Conservation (phyloP, 1,139 yeast species). For the Pichia sp. region DNA sequence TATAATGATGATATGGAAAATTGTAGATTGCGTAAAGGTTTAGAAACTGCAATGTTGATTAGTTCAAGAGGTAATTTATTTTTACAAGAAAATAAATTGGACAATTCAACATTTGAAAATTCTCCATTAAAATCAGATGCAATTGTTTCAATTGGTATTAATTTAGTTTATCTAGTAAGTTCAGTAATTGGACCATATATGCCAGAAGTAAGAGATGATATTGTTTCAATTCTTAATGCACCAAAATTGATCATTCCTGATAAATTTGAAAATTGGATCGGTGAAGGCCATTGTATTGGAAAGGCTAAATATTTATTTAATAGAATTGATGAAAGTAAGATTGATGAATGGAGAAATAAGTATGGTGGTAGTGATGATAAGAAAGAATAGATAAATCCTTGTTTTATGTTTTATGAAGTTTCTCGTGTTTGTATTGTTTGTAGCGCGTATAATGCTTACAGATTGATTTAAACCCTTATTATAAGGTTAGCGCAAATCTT, state of each 20-base stretch:
- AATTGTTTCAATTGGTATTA: conserved; percentile 86
- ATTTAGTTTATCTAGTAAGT: conserved; percentile 75
- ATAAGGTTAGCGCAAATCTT: no score
- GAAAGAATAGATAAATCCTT: neutral
- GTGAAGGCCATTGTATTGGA: conserved; percentile 81
- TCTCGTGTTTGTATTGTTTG: neutral
- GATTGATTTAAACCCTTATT: no score
- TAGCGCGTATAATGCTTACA: no score
- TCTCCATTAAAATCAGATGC: conserved; percentile 82
- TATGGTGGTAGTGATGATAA: conserved; percentile 62
- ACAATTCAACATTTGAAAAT: conserved; percentile 73
- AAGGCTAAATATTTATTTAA: conserved; percentile 86
- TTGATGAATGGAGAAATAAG: conserved; percentile 78
- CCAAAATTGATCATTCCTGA: conserved; percentile 77
- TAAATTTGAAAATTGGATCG: conserved; percentile 59
- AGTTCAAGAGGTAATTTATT: conserved; percentile 92
- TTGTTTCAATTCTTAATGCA: conserved; percentile 73
- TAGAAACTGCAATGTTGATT: conserved; percentile 84
- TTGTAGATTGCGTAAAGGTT: conserved; percentile 78
- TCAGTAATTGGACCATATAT: conserved; percentile 81
- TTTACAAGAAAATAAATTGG: conserved; percentile 92
- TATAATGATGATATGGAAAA: conserved; percentile 73
- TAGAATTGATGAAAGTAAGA: conserved; percentile 84
- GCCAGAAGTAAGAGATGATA: conserved; percentile 74
- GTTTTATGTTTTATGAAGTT: neutral